Conservation (phyloP, 345 rosid species). For the Barbarea vulgaris region DNA sequence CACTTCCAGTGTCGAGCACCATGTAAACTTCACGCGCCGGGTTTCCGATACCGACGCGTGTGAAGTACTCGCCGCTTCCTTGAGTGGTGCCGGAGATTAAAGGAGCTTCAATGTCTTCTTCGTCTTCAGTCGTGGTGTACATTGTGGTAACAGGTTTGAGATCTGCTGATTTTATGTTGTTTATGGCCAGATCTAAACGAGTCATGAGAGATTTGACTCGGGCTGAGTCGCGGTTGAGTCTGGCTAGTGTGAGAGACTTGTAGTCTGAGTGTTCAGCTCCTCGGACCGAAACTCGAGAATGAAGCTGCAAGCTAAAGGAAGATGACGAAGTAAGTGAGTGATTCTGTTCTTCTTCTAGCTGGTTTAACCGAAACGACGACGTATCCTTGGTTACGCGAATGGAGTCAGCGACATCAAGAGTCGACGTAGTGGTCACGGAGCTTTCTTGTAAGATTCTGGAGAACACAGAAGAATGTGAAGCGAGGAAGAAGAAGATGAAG, state of each 20-base stretch:
- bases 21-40: conserved; percentile 71
- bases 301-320: conserved; percentile 50
- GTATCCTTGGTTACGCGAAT: conserved; percentile 38
- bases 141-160: conserved; percentile 47
- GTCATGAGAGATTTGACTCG: conserved; percentile 59
- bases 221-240: conserved; percentile 73
- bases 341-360: conserved; percentile 33
- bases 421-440: conserved; percentile 32
- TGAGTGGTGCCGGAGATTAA: conserved; percentile 75
- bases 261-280: conserved; percentile 53
- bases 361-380: conserved; percentile 34
- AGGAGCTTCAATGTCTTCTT: conserved; percentile 51
- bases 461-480: conserved; percentile 25
- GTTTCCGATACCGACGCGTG: conserved; percentile 77
- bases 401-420: conserved; percentile 53
- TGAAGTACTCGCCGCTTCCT: conserved; percentile 96
- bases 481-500: conserved; percentile 34
- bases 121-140: conserved; percentile 19
- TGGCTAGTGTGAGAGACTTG: conserved; percentile 59
- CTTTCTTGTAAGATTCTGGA: conserved; percentile 40
- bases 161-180: conserved; percentile 48
- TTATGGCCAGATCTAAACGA: conserved; percentile 57
- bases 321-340: conserved; percentile 21
- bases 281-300: conserved; percentile 50
- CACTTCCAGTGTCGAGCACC: conserved; percentile 91